Evolutionary conservation across 805 yeast species (phyloP), one percentile per base, ranked within the genome.

Genomic region (Candida wancherniae): DNA sequence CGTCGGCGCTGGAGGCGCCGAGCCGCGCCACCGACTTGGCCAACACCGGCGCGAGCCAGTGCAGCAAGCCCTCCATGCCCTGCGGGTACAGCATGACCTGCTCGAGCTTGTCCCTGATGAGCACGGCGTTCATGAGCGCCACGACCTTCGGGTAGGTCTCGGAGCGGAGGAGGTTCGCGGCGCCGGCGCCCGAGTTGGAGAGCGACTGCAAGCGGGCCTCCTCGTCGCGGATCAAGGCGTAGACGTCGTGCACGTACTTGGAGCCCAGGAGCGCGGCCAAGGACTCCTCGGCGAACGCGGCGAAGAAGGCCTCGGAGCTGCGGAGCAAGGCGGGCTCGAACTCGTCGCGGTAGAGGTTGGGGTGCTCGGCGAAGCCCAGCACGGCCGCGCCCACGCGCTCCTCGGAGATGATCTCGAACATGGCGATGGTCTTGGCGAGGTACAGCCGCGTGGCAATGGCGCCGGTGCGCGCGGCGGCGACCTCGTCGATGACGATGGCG

Each of bases 321-420:
- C 61, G 50, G 29, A 84, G 47, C 25, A 84, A 68, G 29, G 52
- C 57, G 0, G 85, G 87, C 45, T 85, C 95, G 51, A 87, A 82
- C 24, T 61, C 67, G 12, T 65, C 69, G 15, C 67, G 60, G 48
- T 82, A 86, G 41, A 76, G 80, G 33, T 73, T 78, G 35, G 4
- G 73, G 71, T 22, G 37, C 48, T 13, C 23, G 10, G 18, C 3
- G n/a, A n/a, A n/a, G n/a, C n/a, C n/a, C 15, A 46, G 34, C n/a
- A 53, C 63, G 5, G 27, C 20, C 5, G 34, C 18, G 10, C 47
- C 42, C 21, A 31, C 20, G 9, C 22, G 26, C 12, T 40, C 41
- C 34, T 75, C 81, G 4, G 67, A 56, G 20, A 84, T 57, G 5
- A 79, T 59, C 47, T 84, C 92, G 51, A 84, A 68, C 87, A 88